Evolutionary conservation across 2,329 filamentous ascomycete genomes (phyloP).

Genomic region (Aspergillus pseudoterreus): DNA sequence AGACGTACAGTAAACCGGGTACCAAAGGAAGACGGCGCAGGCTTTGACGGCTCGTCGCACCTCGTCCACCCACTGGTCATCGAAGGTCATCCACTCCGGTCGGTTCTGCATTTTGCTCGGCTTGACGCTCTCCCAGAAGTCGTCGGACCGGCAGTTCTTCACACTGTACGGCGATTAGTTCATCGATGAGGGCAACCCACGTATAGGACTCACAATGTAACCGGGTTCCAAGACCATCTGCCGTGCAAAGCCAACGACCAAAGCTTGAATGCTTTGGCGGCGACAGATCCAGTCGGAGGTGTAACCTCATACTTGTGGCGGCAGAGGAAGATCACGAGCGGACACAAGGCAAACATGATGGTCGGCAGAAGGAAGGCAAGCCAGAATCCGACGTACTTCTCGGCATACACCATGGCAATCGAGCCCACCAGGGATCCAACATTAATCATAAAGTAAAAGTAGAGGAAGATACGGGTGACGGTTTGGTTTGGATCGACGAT

Average conservation of each 20-base stretch:
- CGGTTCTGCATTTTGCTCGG: conserved; percentile 17
- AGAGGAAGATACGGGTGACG: conserved; percentile 65
- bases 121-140: conserved; percentile 22
- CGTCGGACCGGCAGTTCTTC: conserved; percentile 14
- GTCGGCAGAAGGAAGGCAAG: conserved; percentile 59
- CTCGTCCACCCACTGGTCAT: conserved; percentile 78
- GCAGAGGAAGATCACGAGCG: conserved; percentile 57
- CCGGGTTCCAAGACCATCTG: conserved; percentile 59
- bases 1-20: conserved; percentile 41
- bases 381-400: conserved; percentile 73
- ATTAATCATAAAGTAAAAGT: conserved; percentile 71
- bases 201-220: conserved; percentile 28
- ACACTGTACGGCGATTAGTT: conserved; percentile 8
- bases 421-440: conserved; percentile 60
- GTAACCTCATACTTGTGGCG: conserved; percentile 61
- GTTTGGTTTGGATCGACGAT: conserved; percentile 68
- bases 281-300: conserved; percentile 69
- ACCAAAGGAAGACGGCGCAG: conserved; percentile 64
- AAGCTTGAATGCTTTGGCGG: conserved; percentile 63
- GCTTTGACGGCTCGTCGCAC: conserved; percentile 65
- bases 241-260: conserved; percentile 60
- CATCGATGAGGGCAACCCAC: neutral
- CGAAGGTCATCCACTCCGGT: conserved; percentile 62
- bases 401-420: conserved; percentile 67
- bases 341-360: conserved; percentile 59